These are phyloP conservation scores for Lachnellula arida DNA, from an alignment of 2,329 filamentous ascomycete genomes.

Conservation along the genomic window DNA sequence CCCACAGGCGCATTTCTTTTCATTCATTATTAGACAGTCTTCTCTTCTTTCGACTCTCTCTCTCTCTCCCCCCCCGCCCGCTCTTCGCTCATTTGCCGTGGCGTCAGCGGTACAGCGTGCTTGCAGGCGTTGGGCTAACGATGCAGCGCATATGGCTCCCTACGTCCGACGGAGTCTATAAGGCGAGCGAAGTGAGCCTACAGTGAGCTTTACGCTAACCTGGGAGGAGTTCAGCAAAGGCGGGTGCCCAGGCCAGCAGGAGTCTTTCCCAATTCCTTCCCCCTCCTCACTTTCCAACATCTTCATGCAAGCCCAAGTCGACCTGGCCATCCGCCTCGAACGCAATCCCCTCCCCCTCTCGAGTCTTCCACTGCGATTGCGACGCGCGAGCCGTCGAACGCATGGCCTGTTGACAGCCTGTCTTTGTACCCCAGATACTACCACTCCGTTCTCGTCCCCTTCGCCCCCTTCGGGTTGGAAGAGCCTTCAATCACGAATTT, in stretches of 20 bases:
- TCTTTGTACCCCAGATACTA: not conserved
- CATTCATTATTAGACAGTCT: no score
- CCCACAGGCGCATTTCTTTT: no score
- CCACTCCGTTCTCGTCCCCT: conserved; percentile 3
- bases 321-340: not conserved
- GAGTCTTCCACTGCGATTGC: not conserved
- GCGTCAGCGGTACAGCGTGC: no score
- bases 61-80: no score
- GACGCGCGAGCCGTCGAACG: not conserved
- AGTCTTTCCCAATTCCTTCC: not conserved
- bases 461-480: conserved; percentile 11
- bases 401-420: not conserved
- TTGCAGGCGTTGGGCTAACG: no score
- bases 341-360: not conserved
- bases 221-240: not conserved
- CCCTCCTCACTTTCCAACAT: no score
- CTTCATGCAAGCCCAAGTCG: not conserved
- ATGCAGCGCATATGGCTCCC: no score
- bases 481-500: conserved; percentile 10
- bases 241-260: not conserved
- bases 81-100: no score
- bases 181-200: no score
- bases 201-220: no score
- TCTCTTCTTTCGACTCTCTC: no score
- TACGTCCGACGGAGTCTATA: no score